phyloP scores from a whole-genome alignment of 1,139 yeast species.

The Groenewaldozyma auringiensis region DNA sequence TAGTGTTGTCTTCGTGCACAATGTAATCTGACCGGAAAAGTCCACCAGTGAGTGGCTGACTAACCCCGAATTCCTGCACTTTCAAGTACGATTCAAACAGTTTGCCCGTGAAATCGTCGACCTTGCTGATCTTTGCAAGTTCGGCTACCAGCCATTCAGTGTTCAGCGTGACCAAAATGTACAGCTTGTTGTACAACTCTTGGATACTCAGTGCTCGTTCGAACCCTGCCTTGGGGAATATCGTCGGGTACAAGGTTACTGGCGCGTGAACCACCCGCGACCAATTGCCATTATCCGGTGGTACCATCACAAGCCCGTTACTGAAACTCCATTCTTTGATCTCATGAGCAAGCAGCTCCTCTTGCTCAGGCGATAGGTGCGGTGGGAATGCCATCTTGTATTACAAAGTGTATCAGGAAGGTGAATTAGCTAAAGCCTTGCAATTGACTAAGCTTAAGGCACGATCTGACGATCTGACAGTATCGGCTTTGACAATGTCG shows the following conservation, averaged over 20 bases:
- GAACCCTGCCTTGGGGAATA: conserved; percentile 64
- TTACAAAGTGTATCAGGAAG: neutral
- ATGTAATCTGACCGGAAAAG: conserved; percentile 87
- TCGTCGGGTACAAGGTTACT: conserved; percentile 83
- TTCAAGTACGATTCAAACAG: conserved; percentile 40
- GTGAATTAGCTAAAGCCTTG: too few relatives aligned
- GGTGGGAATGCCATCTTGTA: conserved; percentile 14
- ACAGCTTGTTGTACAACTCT: conserved; percentile 59
- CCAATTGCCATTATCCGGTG: conserved; percentile 25
- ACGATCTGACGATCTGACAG: neutral
- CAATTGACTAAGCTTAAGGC: conserved; percentile 3
- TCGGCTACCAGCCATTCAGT: conserved; percentile 55
- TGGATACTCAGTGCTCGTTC: conserved; percentile 64
- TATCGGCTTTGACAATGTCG: neutral
- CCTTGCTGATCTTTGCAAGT: conserved; percentile 39
- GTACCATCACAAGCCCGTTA: conserved; percentile 70
- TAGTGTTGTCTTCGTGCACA: conserved; percentile 44
- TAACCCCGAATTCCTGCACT: conserved; percentile 36
- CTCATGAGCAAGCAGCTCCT: conserved; percentile 15
- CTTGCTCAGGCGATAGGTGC: conserved; percentile 13
- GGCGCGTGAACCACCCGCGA: conserved; percentile 63
- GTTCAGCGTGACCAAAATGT: conserved; percentile 46
- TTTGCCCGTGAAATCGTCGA: conserved; percentile 80
- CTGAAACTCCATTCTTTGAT: conserved; percentile 69
- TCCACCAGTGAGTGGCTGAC: conserved; percentile 72